Evolutionary conservation across 2,329 filamentous ascomycete genomes (phyloP), one percentile per base, ranked within the genome.

Genomic region (Samsoniella hepiali): DNA sequence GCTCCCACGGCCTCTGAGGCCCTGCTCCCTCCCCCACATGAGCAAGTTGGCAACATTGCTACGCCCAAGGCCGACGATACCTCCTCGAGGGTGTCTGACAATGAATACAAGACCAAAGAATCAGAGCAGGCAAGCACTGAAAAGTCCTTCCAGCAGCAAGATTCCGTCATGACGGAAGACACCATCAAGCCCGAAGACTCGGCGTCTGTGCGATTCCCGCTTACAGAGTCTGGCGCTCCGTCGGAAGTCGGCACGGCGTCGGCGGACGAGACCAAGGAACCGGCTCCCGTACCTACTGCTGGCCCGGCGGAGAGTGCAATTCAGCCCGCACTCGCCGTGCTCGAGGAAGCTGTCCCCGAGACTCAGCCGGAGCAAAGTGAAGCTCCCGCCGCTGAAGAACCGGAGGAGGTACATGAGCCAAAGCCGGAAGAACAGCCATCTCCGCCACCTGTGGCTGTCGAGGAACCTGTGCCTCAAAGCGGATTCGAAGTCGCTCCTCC

Each of bases 41-140:
- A 78, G 31, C 74, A 78, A 64, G 76, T 78, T 10, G 76, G 76
- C 34, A 78, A 78, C 17, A 78, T 78, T 60, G 68, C 72, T 11
- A 73, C 73, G 6, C 75, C 76, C 4, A 72, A 70, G 58, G 66
- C 70, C 17, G 73, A 74, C 3, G 69, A 72, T 3, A 64, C 66
- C 7, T 59, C 61, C 0, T 67, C 68, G 10, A 71, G 70, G 40
- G 67, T 60, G 0, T 68, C 68, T 7, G 71, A 73, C 22, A 64
- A 63, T 11, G 71, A 69, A 22, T 66, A 70, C 6, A 73, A 72
- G 57, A 61, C 65, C n/a, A 66, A 66, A n/a, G 69, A 70, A n/a
- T 31, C 67, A 13, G 71, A 70, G 5, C 65, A 65, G 22, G 66
- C 69, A n/a, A 42, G 60, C 10, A 49, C 65, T 0, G 63, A 70